These are phyloP conservation scores for Candida silvatica DNA, from an alignment of 805 yeast genomes.

Conservation along the genomic window DNA sequence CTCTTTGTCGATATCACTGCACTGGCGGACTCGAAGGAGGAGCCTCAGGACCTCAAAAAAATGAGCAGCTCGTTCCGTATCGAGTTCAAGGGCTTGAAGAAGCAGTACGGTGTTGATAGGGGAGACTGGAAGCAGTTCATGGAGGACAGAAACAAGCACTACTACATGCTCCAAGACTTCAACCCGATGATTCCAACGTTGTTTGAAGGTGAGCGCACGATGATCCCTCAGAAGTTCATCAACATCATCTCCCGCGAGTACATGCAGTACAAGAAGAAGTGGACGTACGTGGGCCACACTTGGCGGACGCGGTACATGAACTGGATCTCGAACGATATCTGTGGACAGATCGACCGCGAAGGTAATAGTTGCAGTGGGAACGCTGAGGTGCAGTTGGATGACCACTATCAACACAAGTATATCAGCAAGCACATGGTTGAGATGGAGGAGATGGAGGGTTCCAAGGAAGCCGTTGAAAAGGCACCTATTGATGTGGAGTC, in stretches of 20 bases:
- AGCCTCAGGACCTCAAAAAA: constrained; percentile 5
- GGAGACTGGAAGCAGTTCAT: constrained; percentile 10
- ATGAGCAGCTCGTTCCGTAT: constrained; percentile 4
- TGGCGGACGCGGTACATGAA: constrained; percentile 13
- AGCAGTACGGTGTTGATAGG: constrained; percentile 8
- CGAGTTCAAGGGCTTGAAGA: constrained; percentile 11
- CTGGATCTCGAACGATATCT: constrained; percentile 18
- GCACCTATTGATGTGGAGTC: background rate
- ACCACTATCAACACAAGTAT: constrained; percentile 18
- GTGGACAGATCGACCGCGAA: constrained; percentile 13
- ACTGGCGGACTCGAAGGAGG: constrained; percentile 15
- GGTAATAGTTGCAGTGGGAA: constrained; percentile 17
- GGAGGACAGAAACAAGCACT: constrained; percentile 44
- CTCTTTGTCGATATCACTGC: constrained; percentile 37
- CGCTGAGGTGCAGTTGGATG: constrained; percentile 16
- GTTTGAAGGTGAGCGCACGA: constrained; percentile 49
- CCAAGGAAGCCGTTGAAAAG: background rate
- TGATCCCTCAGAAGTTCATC: constrained; percentile 33
- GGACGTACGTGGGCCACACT: constrained; percentile 12
- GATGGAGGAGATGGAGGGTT: constrained; percentile 13
- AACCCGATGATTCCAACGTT: constrained; percentile 43
- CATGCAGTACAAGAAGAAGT: constrained; percentile 13
- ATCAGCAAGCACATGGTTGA: constrained; percentile 22
- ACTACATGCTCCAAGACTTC: constrained; percentile 38
- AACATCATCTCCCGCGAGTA: constrained; percentile 31